Evolutionary conservation across 495 filamentous ascomycete genomes (phyloP).

Genomic region (Cladorrhinum samala): DNA sequence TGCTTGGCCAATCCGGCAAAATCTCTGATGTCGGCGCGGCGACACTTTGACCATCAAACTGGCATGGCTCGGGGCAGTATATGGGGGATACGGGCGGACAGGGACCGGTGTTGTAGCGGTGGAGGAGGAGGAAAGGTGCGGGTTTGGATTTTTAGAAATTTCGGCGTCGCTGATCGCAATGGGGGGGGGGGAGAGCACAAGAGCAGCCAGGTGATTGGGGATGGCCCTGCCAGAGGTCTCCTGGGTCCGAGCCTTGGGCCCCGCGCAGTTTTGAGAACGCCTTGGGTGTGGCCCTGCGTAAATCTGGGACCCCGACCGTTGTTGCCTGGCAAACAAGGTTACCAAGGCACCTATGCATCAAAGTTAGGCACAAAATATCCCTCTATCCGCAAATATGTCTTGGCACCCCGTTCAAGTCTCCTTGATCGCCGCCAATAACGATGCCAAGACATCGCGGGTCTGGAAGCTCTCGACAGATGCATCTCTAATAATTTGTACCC

Average conservation of each 20-base stretch:
- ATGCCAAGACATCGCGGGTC: no score
- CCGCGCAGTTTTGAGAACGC: constrained; percentile 30
- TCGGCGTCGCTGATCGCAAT: constrained; percentile 32
- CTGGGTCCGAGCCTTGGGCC: constrained; percentile 6
- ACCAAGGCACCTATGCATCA: constrained; percentile 25
- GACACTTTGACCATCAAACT: constrained; percentile 31
- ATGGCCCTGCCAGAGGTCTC: constrained; percentile 23
- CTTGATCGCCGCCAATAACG: no score
- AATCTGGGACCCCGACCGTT: constrained; percentile 19
- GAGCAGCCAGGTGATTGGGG: constrained; percentile 29
- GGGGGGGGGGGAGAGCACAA: constrained; percentile 28
- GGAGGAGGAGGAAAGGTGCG: constrained; percentile 23
- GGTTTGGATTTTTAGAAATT: constrained; percentile 36
- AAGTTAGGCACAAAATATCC: constrained; percentile 20
- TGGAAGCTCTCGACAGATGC: not conserved
- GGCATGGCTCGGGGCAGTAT: constrained; percentile 25
- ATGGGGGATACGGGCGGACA: constrained; percentile 17
- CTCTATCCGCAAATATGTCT: constrained; percentile 10
- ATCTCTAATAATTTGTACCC: not conserved
- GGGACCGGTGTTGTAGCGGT: constrained; percentile 25
- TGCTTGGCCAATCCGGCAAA: constrained; percentile 27
- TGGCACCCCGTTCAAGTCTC: constrained; percentile 29
- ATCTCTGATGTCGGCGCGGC: constrained; percentile 26
- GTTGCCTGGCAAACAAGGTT: constrained; percentile 22
- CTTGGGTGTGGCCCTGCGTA: constrained; percentile 21